Conservation (phyloP, 306 rosid genomes). For the Vigna unguiculata region DNA sequence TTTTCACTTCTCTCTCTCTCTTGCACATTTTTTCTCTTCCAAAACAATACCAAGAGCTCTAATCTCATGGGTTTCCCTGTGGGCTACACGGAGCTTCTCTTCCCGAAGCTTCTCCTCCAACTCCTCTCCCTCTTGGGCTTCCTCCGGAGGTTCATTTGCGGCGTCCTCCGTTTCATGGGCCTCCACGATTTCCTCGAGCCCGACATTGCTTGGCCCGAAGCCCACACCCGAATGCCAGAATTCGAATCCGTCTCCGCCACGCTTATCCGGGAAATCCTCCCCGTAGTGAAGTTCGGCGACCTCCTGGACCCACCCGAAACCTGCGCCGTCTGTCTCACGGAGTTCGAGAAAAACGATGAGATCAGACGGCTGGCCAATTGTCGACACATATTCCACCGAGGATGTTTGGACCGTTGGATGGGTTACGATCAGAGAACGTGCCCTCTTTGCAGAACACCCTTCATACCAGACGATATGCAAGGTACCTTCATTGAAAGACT, state of each 20-base stretch:
- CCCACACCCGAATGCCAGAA: conserved; percentile 49
- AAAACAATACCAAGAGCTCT: not conserved
- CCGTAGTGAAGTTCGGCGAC: conserved; percentile 73
- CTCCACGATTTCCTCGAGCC: conserved; percentile 74
- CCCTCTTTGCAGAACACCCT: conserved; percentile 77
- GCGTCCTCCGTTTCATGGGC: conserved; percentile 59
- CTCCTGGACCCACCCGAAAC: conserved; percentile 73
- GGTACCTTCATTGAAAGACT: conserved; percentile 59
- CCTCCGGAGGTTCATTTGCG: conserved; percentile 58
- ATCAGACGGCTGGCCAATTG: conserved; percentile 80
- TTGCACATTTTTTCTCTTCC: not conserved
- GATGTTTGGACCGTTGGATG: conserved; percentile 96
- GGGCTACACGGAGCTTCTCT: conserved; percentile 69
- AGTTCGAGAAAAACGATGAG: conserved; percentile 75
- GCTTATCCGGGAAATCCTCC: conserved; percentile 69
- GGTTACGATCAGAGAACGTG: conserved; percentile 87
- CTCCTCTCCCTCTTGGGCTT: conserved; percentile 61
- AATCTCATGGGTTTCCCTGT: conserved; percentile 71
- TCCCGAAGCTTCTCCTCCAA: conserved; percentile 71
- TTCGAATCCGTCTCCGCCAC: conserved; percentile 63
- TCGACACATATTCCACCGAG: conserved; percentile 75
- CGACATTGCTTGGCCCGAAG: conserved; percentile 60
- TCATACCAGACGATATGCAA: conserved; percentile 66
- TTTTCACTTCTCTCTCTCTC: not conserved
- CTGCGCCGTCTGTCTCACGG: conserved; percentile 85